phyloP scores from a whole-genome alignment of 1,284 basidiomycete species.

The Trichosporon coremiiforme region DNA sequence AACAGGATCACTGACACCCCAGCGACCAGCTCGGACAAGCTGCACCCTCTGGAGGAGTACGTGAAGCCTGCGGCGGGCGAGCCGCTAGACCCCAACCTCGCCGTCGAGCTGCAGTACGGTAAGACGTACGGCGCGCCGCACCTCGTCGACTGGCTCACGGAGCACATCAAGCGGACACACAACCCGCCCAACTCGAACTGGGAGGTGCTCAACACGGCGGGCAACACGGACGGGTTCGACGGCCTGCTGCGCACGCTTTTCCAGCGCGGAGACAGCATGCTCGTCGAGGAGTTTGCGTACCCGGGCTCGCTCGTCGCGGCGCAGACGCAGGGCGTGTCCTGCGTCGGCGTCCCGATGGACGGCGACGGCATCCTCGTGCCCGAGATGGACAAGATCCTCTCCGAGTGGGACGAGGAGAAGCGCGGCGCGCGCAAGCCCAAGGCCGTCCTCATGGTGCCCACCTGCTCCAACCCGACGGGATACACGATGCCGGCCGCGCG shows the following conservation, averaged over 20 bases:
- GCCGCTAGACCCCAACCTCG: conserved; percentile 39
- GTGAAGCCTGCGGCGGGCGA: conserved; percentile 34
- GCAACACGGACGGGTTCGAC: conserved; percentile 49
- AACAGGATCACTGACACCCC: neutral
- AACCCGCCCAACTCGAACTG: conserved; percentile 42
- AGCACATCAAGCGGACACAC: conserved; percentile 42
- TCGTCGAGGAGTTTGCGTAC: conserved; percentile 59
- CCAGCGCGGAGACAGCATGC: conserved; percentile 43
- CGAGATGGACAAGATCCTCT: conserved; percentile 64
- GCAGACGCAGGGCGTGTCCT: conserved; percentile 60
- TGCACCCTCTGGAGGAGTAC: conserved; percentile 38
- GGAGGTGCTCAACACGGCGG: conserved; percentile 43
- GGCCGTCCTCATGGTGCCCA: conserved; percentile 48
- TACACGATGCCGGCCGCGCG: conserved; percentile 65
- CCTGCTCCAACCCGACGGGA: conserved; percentile 68
- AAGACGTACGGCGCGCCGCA: conserved; percentile 42
- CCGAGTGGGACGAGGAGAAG: conserved; percentile 65
- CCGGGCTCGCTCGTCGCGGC: conserved; percentile 61
- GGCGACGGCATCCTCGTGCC: conserved; percentile 66
- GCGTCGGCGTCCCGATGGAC: conserved; percentile 69
- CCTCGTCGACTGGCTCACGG: conserved; percentile 40
- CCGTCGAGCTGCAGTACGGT: conserved; percentile 44
- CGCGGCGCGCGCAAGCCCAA: conserved; percentile 62
- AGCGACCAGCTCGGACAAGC: conserved; percentile 34
- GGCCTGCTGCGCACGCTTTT: conserved; percentile 40